Conservation (phyloP, 2,329 filamentous ascomycete genomes). For the Colletotrichum phormii region DNA sequence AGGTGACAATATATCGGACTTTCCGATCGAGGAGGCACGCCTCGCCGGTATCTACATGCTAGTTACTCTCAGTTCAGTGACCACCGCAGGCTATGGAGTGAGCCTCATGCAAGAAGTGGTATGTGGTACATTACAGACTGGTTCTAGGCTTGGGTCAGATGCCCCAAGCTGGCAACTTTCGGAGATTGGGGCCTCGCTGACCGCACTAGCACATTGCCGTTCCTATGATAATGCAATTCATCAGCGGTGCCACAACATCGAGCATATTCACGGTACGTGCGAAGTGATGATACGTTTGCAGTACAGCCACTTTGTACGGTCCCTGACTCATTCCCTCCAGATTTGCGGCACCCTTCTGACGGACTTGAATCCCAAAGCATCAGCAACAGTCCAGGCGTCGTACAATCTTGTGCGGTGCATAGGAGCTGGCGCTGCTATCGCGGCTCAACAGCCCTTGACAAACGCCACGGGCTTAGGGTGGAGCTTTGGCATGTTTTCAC, state of each 20-base stretch:
- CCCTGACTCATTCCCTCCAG: too few species aligned
- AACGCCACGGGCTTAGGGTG: background rate
- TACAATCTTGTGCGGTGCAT: background rate
- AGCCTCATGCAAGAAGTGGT: too few species aligned
- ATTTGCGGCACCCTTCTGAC: too few species aligned
- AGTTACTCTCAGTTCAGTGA: too few species aligned
- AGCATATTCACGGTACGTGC: slow-evolving; percentile 31
- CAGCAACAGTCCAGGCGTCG: background rate
- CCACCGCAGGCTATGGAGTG: too few species aligned
- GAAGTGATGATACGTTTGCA: too few species aligned
- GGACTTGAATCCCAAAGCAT: background rate
- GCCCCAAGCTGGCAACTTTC: too few species aligned
- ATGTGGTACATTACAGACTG: background rate
- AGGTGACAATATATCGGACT: too few species aligned
- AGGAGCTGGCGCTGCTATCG: background rate
- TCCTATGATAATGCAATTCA: slow-evolving; percentile 35
- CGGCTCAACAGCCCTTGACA: background rate
- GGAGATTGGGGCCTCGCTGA: background rate
- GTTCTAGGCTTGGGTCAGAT: too few species aligned
- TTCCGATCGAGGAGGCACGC: too few species aligned
- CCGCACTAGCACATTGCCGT: slow-evolving; percentile 24
- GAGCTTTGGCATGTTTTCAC: background rate
- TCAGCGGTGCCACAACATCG: slow-evolving; percentile 31
- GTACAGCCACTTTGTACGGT: too few species aligned
- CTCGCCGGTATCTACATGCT: too few species aligned